phyloP scores from a whole-genome alignment of 1,284 basidiomycete species.

The Boletus semigastroideus region DNA sequence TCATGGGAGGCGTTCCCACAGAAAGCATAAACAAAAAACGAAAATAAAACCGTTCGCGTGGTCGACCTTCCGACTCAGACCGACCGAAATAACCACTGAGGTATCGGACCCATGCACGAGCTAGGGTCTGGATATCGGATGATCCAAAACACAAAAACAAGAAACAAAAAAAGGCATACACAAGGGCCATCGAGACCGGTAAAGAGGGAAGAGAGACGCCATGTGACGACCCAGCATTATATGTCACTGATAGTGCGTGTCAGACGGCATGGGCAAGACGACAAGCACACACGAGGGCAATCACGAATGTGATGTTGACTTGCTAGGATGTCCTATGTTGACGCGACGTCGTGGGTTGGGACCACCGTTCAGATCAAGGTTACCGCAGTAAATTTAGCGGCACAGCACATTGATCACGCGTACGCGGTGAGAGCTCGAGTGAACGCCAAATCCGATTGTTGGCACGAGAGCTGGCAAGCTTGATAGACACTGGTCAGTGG shows the following conservation, averaged over 20 bases:
- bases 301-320: background rate
- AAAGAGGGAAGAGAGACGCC: background rate
- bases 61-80: background rate
- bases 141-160: background rate
- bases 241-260: background rate
- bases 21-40: background rate
- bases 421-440: too few species aligned
- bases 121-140: background rate
- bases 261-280: background rate
- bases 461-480: too few species aligned
- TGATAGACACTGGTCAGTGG: too few species aligned
- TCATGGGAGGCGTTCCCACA: background rate
- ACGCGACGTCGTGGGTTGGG: background rate
- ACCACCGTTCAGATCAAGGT: too few species aligned
- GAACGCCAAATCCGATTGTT: too few species aligned
- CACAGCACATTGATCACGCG: too few species aligned
- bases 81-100: background rate
- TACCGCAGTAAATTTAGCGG: too few species aligned
- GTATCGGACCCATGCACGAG: background rate
- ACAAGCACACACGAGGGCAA: background rate
- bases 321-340: background rate
- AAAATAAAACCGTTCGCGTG: background rate
- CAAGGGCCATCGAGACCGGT: background rate
- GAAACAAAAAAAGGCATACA: background rate
- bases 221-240: background rate